These are phyloP conservation scores for Mycena latifolia DNA, from an alignment of 768 basidiomycete species.

Conservation along the genomic window DNA sequence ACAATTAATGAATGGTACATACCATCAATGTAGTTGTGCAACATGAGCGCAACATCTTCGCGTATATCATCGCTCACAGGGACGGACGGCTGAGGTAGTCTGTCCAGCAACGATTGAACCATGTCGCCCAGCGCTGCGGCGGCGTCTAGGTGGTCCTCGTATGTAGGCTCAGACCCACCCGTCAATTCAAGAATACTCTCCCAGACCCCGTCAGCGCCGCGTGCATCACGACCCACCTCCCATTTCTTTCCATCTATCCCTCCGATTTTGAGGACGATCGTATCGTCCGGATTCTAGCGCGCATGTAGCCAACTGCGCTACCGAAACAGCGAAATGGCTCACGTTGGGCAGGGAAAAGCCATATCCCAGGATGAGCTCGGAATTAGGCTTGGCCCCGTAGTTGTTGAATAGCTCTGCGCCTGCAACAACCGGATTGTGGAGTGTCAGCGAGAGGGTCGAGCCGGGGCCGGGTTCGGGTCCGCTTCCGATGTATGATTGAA, in stretches of 20 bases:
- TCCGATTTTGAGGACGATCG: slow-evolving; percentile 83
- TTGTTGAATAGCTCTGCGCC: slow-evolving; percentile 86
- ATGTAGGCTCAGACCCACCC: slow-evolving; percentile 46
- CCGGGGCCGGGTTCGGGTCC: slow-evolving; percentile 34
- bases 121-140: slow-evolving; percentile 76
- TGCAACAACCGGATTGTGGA: slow-evolving; percentile 55
- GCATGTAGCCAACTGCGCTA: not conserved
- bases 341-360: slow-evolving; percentile 80
- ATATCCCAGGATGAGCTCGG: slow-evolving; percentile 92
- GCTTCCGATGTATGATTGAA: slow-evolving; percentile 58
- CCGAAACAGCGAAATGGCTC: not conserved
- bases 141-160: slow-evolving; percentile 78
- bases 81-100: slow-evolving; percentile 56
- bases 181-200: slow-evolving; percentile 55
- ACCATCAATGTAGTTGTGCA: slow-evolving; percentile 78
- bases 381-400: slow-evolving; percentile 92
- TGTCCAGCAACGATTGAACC: slow-evolving; percentile 63
- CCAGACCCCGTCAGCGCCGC: slow-evolving; percentile 73
- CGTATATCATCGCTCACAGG: slow-evolving; percentile 42
- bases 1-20: slow-evolving; percentile 3
- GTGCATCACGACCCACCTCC: slow-evolving; percentile 71
- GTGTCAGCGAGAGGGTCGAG: slow-evolving; percentile 71
- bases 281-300: slow-evolving; percentile 82
- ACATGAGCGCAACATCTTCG: slow-evolving; percentile 73
- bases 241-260: slow-evolving; percentile 64